Conservation (phyloP, 139 green algal species). For the Micractinium sp. region DNA sequence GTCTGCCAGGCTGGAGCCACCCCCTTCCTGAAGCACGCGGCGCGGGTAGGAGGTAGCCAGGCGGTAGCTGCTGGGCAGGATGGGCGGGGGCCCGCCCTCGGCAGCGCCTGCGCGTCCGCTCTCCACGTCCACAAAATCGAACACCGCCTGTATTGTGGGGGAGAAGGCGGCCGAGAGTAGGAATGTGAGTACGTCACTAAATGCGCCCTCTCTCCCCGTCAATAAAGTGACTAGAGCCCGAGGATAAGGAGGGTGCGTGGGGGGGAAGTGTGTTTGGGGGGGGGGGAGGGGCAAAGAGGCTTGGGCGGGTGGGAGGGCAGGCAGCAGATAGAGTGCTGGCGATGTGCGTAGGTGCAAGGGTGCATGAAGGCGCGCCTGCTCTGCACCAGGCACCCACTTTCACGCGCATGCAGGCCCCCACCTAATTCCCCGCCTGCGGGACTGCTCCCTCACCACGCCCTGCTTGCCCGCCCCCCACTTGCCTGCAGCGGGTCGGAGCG, state of each 20-base stretch:
- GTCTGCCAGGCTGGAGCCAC: constrained; percentile 41
- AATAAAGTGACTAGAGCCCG: no score
- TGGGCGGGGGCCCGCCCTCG: background rate
- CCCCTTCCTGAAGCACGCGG: constrained; percentile 2
- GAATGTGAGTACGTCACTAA: background rate
- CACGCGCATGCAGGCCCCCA: background rate
- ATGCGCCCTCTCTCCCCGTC: background rate
- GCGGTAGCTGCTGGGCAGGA: constrained; percentile 69
- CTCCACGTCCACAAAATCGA: constrained; percentile 84
- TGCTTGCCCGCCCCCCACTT: background rate
- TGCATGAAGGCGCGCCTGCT: background rate
- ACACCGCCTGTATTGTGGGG: constrained; percentile 50
- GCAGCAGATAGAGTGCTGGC: background rate
- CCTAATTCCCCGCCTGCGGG: no score
- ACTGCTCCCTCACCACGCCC: background rate
- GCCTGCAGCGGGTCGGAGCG: constrained; percentile 43
- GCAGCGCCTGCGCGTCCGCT: background rate
- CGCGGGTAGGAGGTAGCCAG: constrained; percentile 57
- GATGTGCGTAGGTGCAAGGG: background rate
- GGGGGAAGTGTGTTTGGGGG: background rate
- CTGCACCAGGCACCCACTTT: background rate
- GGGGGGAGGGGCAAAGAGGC: background rate
- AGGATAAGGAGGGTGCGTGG: no score
- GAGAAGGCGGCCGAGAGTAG: background rate
- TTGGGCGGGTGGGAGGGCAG: no score